phyloP scores from a whole-genome alignment of 2,329 filamentous ascomycete species.

The Colletotrichum karsti region DNA sequence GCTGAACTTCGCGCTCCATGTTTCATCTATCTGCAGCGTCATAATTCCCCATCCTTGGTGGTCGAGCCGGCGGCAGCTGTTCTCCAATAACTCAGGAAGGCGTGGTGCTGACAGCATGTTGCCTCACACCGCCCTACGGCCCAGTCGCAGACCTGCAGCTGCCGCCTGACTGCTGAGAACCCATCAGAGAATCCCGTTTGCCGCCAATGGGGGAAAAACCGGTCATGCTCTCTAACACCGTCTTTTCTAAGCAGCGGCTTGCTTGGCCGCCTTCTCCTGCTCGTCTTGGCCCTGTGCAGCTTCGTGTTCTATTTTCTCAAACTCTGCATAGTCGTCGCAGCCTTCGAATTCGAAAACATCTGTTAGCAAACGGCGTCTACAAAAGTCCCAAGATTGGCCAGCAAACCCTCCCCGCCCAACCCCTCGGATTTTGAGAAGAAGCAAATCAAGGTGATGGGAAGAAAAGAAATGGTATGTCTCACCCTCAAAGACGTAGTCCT shows the following conservation, averaged over 20 bases:
- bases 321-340: slow-evolving; percentile 22
- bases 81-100: background rate
- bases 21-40: slow-evolving; percentile 20
- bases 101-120: slow-evolving; percentile 14
- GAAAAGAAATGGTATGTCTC: slow-evolving; percentile 13
- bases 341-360: background rate
- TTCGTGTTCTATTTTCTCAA: slow-evolving; percentile 10
- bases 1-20: background rate
- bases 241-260: background rate
- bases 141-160: slow-evolving; percentile 22
- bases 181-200: slow-evolving; percentile 22
- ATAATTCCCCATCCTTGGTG: background rate
- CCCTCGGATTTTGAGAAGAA: background rate
- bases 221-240: background rate
- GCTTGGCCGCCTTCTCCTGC: background rate
- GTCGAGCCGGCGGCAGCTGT: background rate
- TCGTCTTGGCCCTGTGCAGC: background rate
- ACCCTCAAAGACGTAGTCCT: slow-evolving; percentile 56
- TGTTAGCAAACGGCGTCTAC: background rate
- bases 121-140: slow-evolving; percentile 17
- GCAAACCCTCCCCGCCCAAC: background rate
- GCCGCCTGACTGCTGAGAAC: slow-evolving; percentile 5
- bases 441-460: background rate
- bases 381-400: background rate
- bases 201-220: slow-evolving; percentile 2